A percentile compares a stretch with the other conserved stretches of the same genome.
Evolutionary conservation across 768 basidiomycete species (phyloP).

Genomic region (Mycena olivaceomarginata): DNA sequence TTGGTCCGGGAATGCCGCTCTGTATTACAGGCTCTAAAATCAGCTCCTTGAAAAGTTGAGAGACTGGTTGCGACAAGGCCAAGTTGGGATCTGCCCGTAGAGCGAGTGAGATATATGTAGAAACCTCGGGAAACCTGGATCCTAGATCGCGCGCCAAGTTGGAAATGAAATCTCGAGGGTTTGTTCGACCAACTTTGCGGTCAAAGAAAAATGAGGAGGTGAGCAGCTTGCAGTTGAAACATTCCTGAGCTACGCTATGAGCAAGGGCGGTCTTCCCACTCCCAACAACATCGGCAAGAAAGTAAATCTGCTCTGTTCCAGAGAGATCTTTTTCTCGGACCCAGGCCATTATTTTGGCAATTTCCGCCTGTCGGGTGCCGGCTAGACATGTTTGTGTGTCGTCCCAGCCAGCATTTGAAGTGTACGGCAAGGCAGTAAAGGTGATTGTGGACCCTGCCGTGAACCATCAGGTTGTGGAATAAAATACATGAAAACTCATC

Average conservation of each 20-base stretch:
- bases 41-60: background rate
- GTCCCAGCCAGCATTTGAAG: background rate
- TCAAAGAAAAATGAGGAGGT: slow-evolving; percentile 50
- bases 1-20: background rate
- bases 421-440: background rate
- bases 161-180: slow-evolving; percentile 14
- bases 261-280: slow-evolving; percentile 49
- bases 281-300: slow-evolving; percentile 46
- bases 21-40: background rate
- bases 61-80: background rate
- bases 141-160: slow-evolving; percentile 4
- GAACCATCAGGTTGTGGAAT: too few relatives aligned
- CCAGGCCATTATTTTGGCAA: background rate
- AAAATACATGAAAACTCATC: background rate
- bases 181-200: slow-evolving; percentile 30
- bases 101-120: background rate
- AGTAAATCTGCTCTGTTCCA: slow-evolving; percentile 36
- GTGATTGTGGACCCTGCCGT: background rate
- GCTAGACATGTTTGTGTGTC: slow-evolving; percentile 5
- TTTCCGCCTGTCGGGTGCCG: background rate
- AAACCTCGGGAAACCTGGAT: background rate
- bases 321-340: background rate
- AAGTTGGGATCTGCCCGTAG: slow-evolving; percentile 8
- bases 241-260: slow-evolving; percentile 45
- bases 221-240: slow-evolving; percentile 33